Evolutionary conservation across 331 rosid species (phyloP), one percentile per base, ranked within the genome.

Genomic region (Quercus phellos): DNA sequence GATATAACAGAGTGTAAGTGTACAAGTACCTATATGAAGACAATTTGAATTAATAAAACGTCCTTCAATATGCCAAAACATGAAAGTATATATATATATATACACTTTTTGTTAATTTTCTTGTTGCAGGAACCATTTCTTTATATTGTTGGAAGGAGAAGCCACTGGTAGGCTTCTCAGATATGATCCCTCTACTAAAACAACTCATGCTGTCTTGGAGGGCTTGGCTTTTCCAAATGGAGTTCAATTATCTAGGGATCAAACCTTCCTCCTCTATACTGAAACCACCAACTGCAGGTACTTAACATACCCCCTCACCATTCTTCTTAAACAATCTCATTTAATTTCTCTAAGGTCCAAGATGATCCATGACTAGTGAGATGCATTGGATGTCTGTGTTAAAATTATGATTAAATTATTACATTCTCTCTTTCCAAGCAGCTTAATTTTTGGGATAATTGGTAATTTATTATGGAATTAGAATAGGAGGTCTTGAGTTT

Each of bases 221-320:
- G 97, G 98, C 4, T 92, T 94, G 86, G 97, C 97, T 72, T 94
- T 92, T 79, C 98, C 99, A 17, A 94, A 94, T 46, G 99, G 99
- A 6, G 88, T 94, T 5, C 99, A 92, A 51, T 74, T 94, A 30
- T 92, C 99, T 3, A 79, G 73, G 73, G 97, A 88, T 78, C 89
- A 85, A 29, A 79, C 21, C 24, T 91, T 89, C 61, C 89, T 92
- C 30, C 81, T 94, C 60, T 94, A 58, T 81, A 89, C 94, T 0
- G 97, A 94, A 87, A 94, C 99, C 55, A 94, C 99, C 74, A 92
- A 94, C 70, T 94, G 98, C 97, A 91, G 97, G 98, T 89, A 26
- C 76, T 56, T 12, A 17, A 46, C 14, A 11, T 4, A 13, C 21
- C 7, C 4, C 2, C 16, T 4, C 26, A 24, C 26, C 26, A 24